These are phyloP conservation scores for Aspergillus latus DNA, from an alignment of 2,329 filamentous ascomycete species.

Conservation along the genomic window DNA sequence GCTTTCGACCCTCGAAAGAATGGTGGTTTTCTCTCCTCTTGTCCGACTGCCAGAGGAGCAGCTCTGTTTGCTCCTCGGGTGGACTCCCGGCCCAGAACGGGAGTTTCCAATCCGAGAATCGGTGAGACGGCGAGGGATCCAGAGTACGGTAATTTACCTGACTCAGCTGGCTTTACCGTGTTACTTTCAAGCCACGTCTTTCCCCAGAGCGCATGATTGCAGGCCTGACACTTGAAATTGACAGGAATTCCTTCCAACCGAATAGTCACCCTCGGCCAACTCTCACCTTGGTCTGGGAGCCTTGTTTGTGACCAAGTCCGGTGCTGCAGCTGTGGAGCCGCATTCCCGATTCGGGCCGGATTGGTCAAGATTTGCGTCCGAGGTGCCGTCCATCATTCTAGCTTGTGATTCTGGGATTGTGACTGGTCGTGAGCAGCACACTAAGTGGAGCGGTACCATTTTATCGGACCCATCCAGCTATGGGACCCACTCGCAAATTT, in stretches of 20 bases:
- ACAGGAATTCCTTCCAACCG: slow-evolving; percentile 16
- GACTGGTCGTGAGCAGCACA: slow-evolving; percentile 11
- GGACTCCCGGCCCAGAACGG: slow-evolving; percentile 7
- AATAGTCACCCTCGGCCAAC: slow-evolving; percentile 3
- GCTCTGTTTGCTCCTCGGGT: not conserved
- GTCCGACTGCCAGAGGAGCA: not conserved
- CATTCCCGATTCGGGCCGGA: slow-evolving; percentile 29
- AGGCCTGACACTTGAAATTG: slow-evolving; percentile 6
- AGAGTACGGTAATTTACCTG: slow-evolving; percentile 4
- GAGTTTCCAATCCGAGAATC: slow-evolving; percentile 8
- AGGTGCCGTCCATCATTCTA: slow-evolving; percentile 19
- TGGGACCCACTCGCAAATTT: slow-evolving; percentile 17
- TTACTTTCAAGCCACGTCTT: not conserved
- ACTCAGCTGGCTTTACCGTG: not conserved
- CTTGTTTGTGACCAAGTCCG: slow-evolving; percentile 11
- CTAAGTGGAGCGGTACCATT: slow-evolving; percentile 20
- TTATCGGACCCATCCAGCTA: slow-evolving; percentile 21
- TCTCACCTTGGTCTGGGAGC: not conserved
- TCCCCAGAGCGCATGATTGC: slow-evolving; percentile 10
- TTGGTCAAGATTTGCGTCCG: slow-evolving; percentile 21
- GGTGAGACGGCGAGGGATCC: not conserved
- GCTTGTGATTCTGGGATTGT: not conserved
- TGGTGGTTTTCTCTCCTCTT: slow-evolving; percentile 1
- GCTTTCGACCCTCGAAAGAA: slow-evolving; percentile 7
- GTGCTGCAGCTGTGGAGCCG: slow-evolving; percentile 24